phyloP scores from a whole-genome alignment of 805 yeast species.

The Hanseniaspora vineae region DNA sequence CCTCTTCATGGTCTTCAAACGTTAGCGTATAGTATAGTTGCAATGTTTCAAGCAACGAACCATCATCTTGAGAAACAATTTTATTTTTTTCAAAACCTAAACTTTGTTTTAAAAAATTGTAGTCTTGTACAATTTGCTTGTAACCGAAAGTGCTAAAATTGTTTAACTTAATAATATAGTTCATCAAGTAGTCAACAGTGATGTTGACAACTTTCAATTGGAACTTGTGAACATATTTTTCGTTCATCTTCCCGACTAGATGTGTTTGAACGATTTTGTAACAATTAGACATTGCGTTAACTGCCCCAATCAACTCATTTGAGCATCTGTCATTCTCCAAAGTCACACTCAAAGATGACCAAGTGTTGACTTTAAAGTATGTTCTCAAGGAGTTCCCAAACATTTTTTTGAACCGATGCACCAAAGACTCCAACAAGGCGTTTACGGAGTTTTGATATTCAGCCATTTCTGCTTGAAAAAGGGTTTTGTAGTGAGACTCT shows the following conservation, averaged over 20 bases:
- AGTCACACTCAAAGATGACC: conserved; percentile 13
- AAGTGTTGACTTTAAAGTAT: conserved; percentile 22
- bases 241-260: conserved; percentile 9
- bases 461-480: conserved; percentile 21
- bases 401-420: conserved; percentile 19
- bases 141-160: conserved; percentile 24
- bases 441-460: conserved; percentile 18
- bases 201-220: conserved; percentile 11
- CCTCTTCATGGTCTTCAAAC: background rate
- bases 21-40: background rate
- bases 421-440: conserved; percentile 20
- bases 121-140: conserved; percentile 23
- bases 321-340: conserved; percentile 8
- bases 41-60: background rate
- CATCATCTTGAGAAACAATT: background rate
- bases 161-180: conserved; percentile 26
- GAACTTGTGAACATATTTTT: conserved; percentile 6
- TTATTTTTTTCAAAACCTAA: conserved; percentile 13
- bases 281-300: conserved; percentile 10
- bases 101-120: conserved; percentile 17
- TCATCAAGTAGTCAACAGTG: conserved; percentile 22
- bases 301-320: conserved; percentile 19
- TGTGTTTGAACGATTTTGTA: conserved; percentile 9
- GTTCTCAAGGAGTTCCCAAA: conserved; percentile 19
- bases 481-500: conserved; percentile 7